These are phyloP conservation scores for Cyphellophora attinorum DNA, from an alignment of 2,329 filamentous ascomycete genomes.

Conservation along the genomic window DNA sequence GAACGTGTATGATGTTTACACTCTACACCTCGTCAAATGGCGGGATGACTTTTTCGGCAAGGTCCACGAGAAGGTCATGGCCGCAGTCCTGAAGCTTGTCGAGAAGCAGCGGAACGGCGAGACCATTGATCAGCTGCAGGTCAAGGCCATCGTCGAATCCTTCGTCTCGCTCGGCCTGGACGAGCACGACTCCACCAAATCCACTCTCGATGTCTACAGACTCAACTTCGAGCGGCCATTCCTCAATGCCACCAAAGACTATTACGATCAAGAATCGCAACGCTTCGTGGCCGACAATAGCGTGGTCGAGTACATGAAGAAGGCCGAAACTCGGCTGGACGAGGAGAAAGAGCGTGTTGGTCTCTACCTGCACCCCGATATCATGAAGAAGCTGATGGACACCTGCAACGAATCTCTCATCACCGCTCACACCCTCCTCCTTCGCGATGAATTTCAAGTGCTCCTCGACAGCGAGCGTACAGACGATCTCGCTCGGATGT, in stretches of 20 bases:
- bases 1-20: slow-evolving; percentile 96
- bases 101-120: slow-evolving; percentile 96
- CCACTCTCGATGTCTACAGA: slow-evolving; percentile 89
- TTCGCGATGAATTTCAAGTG: slow-evolving; percentile 91
- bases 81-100: slow-evolving; percentile 83
- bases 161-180: slow-evolving; percentile 93
- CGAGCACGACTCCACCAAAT: slow-evolving; percentile 84
- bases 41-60: slow-evolving; percentile 79
- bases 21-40: slow-evolving; percentile 91
- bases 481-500: slow-evolving; percentile 95
- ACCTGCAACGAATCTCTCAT: slow-evolving; percentile 85
- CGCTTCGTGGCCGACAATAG: slow-evolving; percentile 94
- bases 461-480: slow-evolving; percentile 89
- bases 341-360: slow-evolving; percentile 92
- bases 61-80: slow-evolving; percentile 85
- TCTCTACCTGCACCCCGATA: slow-evolving; percentile 86
- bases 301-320: slow-evolving; percentile 99
- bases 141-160: slow-evolving; percentile 93
- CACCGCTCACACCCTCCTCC: slow-evolving; percentile 71
- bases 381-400: slow-evolving; percentile 72
- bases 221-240: slow-evolving; percentile 89
- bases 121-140: slow-evolving; percentile 93
- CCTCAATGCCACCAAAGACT: slow-evolving; percentile 69
- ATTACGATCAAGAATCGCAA: slow-evolving; percentile 87
- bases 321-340: slow-evolving; percentile 77